Percentiles rank a stretch among this genome's conserved stretches.
These are phyloP conservation scores for Rhododendron griersonianum DNA, from an alignment of 148 eudicot genomes.

Conservation along the genomic window DNA sequence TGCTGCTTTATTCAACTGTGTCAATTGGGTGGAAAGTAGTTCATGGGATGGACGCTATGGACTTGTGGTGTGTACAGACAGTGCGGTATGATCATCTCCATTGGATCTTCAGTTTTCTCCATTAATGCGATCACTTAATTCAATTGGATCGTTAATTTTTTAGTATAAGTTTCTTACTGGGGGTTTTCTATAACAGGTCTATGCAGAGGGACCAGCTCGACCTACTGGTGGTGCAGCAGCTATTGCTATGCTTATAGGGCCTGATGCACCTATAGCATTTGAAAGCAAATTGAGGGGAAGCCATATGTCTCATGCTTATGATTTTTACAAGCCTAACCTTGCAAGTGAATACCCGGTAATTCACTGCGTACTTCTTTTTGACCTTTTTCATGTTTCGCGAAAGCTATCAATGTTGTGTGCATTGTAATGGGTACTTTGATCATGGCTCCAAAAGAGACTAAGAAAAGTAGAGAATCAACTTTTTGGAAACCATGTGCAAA, in stretches of 20 bases:
- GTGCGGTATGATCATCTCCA: conserved; percentile 67
- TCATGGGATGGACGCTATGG: conserved; percentile 99
- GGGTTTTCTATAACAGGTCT: conserved; percentile 53
- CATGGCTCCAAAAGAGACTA: neutral
- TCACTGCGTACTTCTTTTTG: neutral
- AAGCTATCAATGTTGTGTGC: neutral
- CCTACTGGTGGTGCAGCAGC: conserved; percentile 99
- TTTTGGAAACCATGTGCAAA: neutral
- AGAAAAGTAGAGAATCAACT: neutral
- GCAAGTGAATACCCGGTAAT: conserved; percentile 99
- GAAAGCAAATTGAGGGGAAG: conserved; percentile 95
- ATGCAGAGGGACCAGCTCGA: conserved; percentile 97
- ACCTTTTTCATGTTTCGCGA: neutral
- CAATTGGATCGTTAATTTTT: neutral
- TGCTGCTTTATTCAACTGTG: conserved; percentile 92
- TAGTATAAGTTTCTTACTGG: neutral
- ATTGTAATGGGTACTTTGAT: neutral
- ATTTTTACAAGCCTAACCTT: conserved; percentile 96
- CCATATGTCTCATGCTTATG: conserved; percentile 95
- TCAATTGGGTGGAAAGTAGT: conserved; percentile 96
- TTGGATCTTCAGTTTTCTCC: neutral
- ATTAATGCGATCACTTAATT: neutral
- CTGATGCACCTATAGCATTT: conserved; percentile 88
- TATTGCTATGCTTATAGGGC: conserved; percentile 92
- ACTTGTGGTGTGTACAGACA: conserved; percentile 93